A percentile compares a stretch with the other conserved stretches of the same genome.
Evolutionary conservation across 225 moss, liverwort and hornwort genomes (phyloP).

Genomic region (Ulota crispa): DNA sequence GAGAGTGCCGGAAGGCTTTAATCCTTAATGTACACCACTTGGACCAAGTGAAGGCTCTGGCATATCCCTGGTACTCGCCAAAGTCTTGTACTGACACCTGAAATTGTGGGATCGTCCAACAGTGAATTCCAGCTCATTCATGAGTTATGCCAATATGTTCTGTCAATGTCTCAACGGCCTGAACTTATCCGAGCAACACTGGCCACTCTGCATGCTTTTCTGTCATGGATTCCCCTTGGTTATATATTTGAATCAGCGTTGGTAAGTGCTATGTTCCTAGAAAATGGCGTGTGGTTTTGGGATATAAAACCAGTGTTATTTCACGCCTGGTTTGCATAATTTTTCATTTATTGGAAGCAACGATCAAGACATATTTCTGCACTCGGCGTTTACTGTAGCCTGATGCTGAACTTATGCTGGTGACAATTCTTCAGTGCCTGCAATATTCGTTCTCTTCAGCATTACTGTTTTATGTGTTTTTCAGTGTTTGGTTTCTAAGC

Average conservation of each 20-base stretch:
- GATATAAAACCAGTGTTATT: background rate
- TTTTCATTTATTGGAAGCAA: background rate
- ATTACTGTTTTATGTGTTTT: background rate
- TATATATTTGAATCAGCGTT: slow-evolving; percentile 92
- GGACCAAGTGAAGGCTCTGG: background rate
- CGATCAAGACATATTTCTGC: background rate
- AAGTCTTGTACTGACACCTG: slow-evolving; percentile 9
- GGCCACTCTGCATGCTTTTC: slow-evolving; percentile 84
- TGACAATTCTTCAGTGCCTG: background rate
- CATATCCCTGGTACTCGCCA: background rate
- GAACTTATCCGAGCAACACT: slow-evolving; percentile 94
- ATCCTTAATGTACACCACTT: background rate
- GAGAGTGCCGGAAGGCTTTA: background rate
- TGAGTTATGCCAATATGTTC: slow-evolving; percentile 94
- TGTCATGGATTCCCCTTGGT: slow-evolving; percentile 96
- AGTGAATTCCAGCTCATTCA: slow-evolving; percentile 97
- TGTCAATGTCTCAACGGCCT: slow-evolving; percentile 85
- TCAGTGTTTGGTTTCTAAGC: background rate
- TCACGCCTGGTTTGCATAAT: background rate
- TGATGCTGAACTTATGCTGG: background rate
- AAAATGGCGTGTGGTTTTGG: background rate
- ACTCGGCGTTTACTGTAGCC: background rate
- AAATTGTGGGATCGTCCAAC: slow-evolving; percentile 34
- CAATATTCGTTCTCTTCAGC: background rate
- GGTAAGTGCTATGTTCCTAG: slow-evolving; percentile 41